Base-by-base conservation (phyloP, 108 stramenopile species). In the Skeletonema potamos region DNA sequence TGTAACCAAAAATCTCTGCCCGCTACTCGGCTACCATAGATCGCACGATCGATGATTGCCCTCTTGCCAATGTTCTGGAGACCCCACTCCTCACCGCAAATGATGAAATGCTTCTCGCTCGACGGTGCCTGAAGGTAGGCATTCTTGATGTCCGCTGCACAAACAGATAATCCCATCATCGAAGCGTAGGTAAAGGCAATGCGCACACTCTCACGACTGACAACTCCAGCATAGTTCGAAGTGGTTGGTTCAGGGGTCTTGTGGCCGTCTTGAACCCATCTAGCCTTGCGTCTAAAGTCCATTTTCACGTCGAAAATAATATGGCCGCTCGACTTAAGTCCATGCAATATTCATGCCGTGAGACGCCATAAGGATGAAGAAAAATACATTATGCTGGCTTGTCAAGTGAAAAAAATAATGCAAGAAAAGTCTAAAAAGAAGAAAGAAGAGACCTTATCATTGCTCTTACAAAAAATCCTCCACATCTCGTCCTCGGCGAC, bases 1-100 rank as follows among this genome's bases (percentile, higher is more conserved):
- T 86, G 85, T 32, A 64, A 46, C 60, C 87, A 51, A 57, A 79
- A 89, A 59, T 72, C 79, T 33, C 41, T 13, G 17, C 82, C 85
- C 32, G 79, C 71, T 12, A 58, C 37, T 66, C 84, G 81, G 0
- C 59, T 55, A 2, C 87, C 88, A 73, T 89, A 89, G 24, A 89
- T 46, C 4, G 86, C 84, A 27, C 84, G 70, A 29, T 27, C 39
- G 30, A 86, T 85, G 0, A 82, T 29, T 0, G 82, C 84, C 9
- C 27, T 7, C 18, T 68, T 57, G 15, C 82, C 86, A 26, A 54
- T 71, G 55, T 75, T 63, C 30, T 84, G 78, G 1, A 70, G 1
- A 55, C 85, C 86, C 64, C 82, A 87, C 66, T 84, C 83, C 1
- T 61, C 59, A 6, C 83, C 83, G 55, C 69, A 72, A 0, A 73